Percentiles rank a stretch among this genome's conserved stretches.
These are phyloP conservation scores for Akanthomyces dipterigenus DNA, from an alignment of 2,329 filamentous ascomycete species.

Conservation along the genomic window DNA sequence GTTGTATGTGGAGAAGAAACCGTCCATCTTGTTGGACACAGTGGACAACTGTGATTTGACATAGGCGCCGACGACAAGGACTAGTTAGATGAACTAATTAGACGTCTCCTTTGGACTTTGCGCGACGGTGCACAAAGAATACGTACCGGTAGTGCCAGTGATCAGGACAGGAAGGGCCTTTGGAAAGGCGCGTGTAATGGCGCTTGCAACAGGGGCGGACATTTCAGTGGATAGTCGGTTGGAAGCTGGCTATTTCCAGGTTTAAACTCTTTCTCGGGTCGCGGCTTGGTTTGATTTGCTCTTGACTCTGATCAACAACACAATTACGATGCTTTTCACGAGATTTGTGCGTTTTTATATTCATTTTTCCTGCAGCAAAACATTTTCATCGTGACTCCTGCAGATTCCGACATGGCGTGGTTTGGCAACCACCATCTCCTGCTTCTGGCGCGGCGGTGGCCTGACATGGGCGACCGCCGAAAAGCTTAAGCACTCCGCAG, in stretches of 20 bases:
- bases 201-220: conserved; percentile 8
- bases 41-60: conserved; percentile 26
- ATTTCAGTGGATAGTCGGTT: not conserved
- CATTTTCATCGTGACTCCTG: not conserved
- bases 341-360: not conserved
- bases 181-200: conserved; percentile 4
- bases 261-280: not conserved
- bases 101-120: too few species aligned
- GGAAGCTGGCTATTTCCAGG: not conserved
- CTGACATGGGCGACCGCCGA: conserved; percentile 4
- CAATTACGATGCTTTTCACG: not conserved
- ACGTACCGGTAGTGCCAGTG: conserved; percentile 5
- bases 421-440: not conserved
- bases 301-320: not conserved
- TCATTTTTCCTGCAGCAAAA: not conserved
- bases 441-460: conserved; percentile 8
- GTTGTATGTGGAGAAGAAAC: conserved; percentile 32
- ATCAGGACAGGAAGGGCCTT: conserved; percentile 2
- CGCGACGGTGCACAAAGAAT: not conserved
- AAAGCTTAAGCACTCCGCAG: conserved; percentile 5
- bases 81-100: not conserved
- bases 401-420: conserved; percentile 10
- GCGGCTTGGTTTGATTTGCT: not conserved
- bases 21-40: conserved; percentile 30
- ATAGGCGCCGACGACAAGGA: conserved; percentile 23